These are phyloP conservation scores for Phytophthora idaei DNA, from an alignment of 352 stramenopile genomes.

Conservation along the genomic window DNA sequence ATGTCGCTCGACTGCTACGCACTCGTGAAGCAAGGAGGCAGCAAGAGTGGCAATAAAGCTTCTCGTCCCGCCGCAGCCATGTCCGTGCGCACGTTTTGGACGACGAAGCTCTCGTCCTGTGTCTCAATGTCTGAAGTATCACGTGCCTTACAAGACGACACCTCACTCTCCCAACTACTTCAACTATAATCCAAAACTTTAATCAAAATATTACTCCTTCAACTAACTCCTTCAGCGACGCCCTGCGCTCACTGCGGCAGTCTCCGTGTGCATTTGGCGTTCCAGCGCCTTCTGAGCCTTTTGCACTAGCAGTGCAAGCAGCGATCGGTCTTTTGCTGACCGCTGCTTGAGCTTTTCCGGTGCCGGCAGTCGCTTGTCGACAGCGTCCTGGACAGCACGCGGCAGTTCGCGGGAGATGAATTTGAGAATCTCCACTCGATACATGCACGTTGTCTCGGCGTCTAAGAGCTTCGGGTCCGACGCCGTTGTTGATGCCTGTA, in stretches of 20 bases:
- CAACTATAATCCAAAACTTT: slow-evolving; percentile 24
- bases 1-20: slow-evolving; percentile 76
- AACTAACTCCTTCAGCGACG: slow-evolving; percentile 24
- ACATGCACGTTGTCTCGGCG: slow-evolving; percentile 78
- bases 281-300: slow-evolving; percentile 77
- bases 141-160: slow-evolving; percentile 52
- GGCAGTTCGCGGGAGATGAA: slow-evolving; percentile 81
- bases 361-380: slow-evolving; percentile 66
- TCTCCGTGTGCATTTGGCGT: slow-evolving; percentile 75
- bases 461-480: slow-evolving; percentile 43
- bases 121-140: slow-evolving; percentile 53
- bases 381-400: slow-evolving; percentile 70
- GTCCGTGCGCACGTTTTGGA: slow-evolving; percentile 48
- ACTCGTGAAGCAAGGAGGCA: slow-evolving; percentile 48
- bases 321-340: slow-evolving; percentile 60
- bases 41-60: slow-evolving; percentile 19
- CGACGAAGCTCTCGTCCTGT: slow-evolving; percentile 49
- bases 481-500: slow-evolving; percentile 39
- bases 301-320: slow-evolving; percentile 77
- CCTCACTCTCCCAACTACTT: slow-evolving; percentile 41
- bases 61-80: slow-evolving; percentile 20
- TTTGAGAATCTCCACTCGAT: slow-evolving; percentile 86
- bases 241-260: slow-evolving; percentile 24
- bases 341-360: slow-evolving; percentile 62
- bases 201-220: slow-evolving; percentile 33